phyloP scores from a whole-genome alignment of 345 rosid genomes.

The Trapa incisa region DNA sequence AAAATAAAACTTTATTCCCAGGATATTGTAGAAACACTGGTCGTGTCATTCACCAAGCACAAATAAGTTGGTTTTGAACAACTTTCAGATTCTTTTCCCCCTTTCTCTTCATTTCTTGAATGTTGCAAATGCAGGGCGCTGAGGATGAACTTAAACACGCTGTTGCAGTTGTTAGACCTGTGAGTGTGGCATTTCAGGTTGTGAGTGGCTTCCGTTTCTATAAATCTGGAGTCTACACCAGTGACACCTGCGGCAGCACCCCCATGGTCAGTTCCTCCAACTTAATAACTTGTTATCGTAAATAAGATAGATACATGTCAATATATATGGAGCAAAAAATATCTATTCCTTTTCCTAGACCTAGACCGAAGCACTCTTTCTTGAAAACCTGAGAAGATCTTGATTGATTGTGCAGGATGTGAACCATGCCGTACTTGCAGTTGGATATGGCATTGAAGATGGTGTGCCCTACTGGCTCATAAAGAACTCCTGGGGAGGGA shows the following conservation, averaged over 20 bases:
- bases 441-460: constrained; percentile 80
- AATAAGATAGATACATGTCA: not conserved
- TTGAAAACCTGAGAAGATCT: not conserved
- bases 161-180: constrained; percentile 78
- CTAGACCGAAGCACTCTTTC: constrained; percentile 15
- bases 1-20: constrained; percentile 15
- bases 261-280: constrained; percentile 42
- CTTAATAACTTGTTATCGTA: not conserved
- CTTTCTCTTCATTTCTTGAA: not conserved
- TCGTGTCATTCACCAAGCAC: constrained; percentile 21
- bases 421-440: constrained; percentile 94
- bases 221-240: constrained; percentile 73
- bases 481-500: constrained; percentile 84
- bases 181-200: constrained; percentile 84
- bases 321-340: constrained; percentile 16
- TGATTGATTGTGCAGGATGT: constrained; percentile 47
- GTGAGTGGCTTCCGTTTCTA: constrained; percentile 50
- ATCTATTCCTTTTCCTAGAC: constrained; percentile 17
- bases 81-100: not conserved
- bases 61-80: constrained; percentile 17
- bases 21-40: constrained; percentile 18
- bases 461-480: constrained; percentile 81
- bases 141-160: constrained; percentile 90
- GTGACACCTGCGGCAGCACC: constrained; percentile 49
- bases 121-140: constrained; percentile 46